Evolutionary conservation across 176 grass and related monocot species (phyloP).

Genomic region (Aegilops speltoides): DNA sequence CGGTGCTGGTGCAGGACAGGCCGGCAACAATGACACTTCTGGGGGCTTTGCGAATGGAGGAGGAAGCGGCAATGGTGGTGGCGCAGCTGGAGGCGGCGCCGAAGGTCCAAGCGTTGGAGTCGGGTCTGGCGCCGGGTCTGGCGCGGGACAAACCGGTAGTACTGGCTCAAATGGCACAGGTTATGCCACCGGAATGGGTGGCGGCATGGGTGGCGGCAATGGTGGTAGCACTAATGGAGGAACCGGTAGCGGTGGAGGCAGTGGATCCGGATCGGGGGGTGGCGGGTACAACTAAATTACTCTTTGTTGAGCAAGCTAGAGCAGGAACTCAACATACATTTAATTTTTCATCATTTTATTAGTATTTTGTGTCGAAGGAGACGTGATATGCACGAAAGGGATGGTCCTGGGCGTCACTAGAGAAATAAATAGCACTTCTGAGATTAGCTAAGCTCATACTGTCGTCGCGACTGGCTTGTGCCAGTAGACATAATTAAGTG

Average conservation of each 20-base stretch:
- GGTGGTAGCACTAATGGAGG: constrained; percentile 27
- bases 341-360: not conserved
- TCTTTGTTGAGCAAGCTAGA: not conserved
- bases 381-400: not conserved
- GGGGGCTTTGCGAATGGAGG: not conserved
- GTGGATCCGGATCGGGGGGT: constrained; percentile 24
- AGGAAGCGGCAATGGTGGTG: not conserved
- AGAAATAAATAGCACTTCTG: not conserved
- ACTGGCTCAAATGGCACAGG: not conserved
- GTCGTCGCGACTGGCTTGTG: not conserved
- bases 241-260: not conserved
- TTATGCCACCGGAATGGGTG: constrained; percentile 24
- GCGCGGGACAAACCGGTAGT: constrained; percentile 17
- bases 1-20: not conserved
- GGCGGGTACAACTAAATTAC: constrained; percentile 16
- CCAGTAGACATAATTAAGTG: no score
- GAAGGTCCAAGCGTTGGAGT: constrained; percentile 26
- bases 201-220: constrained; percentile 3
- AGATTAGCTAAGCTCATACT: not conserved
- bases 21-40: not conserved
- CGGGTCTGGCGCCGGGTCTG: not conserved
- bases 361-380: not conserved
- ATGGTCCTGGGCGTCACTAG: not conserved
- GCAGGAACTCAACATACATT: not conserved
- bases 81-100: not conserved